Conservation (phyloP, 2,329 filamentous ascomycete genomes). For the Xylaria multiplex region DNA sequence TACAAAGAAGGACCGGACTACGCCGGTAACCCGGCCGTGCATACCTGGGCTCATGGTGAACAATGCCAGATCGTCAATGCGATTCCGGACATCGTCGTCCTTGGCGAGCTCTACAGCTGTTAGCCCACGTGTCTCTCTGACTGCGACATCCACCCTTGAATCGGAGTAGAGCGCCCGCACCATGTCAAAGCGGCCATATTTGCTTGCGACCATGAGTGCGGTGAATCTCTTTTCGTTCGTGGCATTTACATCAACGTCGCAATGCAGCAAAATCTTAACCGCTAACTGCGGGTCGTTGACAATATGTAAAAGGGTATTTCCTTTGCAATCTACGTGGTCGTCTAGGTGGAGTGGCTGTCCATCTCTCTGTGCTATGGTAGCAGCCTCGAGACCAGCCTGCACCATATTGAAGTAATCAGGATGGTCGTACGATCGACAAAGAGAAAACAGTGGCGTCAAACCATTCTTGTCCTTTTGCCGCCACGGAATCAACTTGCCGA, state of each 20-base stretch:
- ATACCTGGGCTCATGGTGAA: constrained; percentile 77
- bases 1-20: constrained; percentile 95
- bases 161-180: constrained; percentile 89
- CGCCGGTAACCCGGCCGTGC: constrained; percentile 87
- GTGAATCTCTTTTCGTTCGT: constrained; percentile 96
- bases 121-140: constrained; percentile 85
- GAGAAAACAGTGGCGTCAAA: constrained; percentile 94
- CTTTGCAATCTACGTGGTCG: constrained; percentile 90
- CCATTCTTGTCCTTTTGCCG: constrained; percentile 92
- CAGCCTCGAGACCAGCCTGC: constrained; percentile 78
- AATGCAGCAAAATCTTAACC: constrained; percentile 77
- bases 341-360: constrained; percentile 85
- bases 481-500: constrained; percentile 87
- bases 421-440: constrained; percentile 96
- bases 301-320: constrained; percentile 95
- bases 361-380: constrained; percentile 79
- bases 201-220: constrained; percentile 96
- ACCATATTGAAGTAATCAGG: constrained; percentile 89
- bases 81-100: constrained; percentile 95
- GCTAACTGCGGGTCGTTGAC: constrained; percentile 86
- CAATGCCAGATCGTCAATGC: constrained; percentile 91
- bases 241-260: constrained; percentile 95
- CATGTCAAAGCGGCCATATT: constrained; percentile 94
- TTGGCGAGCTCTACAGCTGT: constrained; percentile 97
- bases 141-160: constrained; percentile 82